These are phyloP conservation scores for Circinella umbellata DNA, from an alignment of 371 early-diverging fungal genomes.

Conservation along the genomic window DNA sequence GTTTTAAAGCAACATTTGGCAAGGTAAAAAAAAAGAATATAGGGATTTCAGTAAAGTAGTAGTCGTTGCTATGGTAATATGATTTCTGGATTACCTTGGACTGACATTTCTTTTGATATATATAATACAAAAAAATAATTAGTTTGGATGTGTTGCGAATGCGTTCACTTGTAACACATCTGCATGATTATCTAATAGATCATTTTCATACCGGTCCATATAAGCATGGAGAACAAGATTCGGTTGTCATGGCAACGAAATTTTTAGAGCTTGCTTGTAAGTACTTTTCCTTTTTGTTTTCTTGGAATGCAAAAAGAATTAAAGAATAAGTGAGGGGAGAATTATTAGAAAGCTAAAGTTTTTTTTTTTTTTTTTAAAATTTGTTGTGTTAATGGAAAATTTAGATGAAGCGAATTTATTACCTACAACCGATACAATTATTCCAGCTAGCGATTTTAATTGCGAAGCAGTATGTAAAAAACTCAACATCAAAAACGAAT, in stretches of 20 bases:
- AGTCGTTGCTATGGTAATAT: too few species aligned
- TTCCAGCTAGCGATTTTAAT: conserved; percentile 66
- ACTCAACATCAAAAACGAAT: conserved; percentile 83
- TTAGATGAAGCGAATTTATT: conserved; percentile 31
- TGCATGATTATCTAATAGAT: conserved; percentile 41
- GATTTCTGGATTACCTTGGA: too few species aligned
- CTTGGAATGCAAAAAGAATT: too few species aligned
- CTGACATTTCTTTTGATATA: not conserved
- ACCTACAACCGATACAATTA: conserved; percentile 24
- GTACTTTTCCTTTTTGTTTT: too few species aligned
- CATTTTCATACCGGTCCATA: conserved; percentile 60
- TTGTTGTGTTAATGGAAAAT: not conserved
- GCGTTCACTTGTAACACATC: conserved; percentile 25
- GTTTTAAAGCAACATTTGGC: conserved; percentile 18
- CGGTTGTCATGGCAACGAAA: conserved; percentile 65
- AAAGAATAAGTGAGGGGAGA: too few species aligned
- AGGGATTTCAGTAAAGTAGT: too few species aligned
- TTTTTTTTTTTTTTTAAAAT: too few species aligned
- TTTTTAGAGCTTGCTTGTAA: conserved; percentile 64
- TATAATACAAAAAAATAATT: not conserved
- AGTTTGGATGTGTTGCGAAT: conserved; percentile 29
- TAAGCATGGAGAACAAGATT: conserved; percentile 60
- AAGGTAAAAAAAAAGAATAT: conserved; percentile 12
- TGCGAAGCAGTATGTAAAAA: conserved; percentile 59
- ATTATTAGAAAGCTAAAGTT: too few species aligned